Percentiles rank a stretch among this genome's conserved stretches.
Conservation (phyloP, 345 rosid genomes). For the Citrus reticulata region DNA sequence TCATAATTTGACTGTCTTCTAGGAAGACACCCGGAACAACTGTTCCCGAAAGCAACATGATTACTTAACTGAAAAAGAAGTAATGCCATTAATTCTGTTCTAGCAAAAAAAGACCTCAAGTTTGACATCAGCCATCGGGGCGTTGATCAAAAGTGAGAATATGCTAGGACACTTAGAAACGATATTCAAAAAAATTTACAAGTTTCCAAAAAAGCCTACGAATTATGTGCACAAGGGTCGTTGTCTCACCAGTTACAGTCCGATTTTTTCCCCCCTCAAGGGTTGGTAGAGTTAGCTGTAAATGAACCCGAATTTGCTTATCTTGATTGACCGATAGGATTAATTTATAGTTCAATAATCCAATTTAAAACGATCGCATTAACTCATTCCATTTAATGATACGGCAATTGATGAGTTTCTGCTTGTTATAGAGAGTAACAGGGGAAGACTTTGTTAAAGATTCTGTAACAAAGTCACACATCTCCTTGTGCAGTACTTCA, state of each 20-base stretch:
- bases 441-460: conserved; percentile 5
- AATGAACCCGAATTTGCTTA: background rate
- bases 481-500: background rate
- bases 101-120: background rate
- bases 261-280: background rate
- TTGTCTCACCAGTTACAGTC: conserved; percentile 6
- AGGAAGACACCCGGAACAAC: background rate
- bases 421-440: background rate
- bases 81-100: background rate
- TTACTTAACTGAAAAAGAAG: background rate
- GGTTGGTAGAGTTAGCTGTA: conserved; percentile 1
- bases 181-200: background rate
- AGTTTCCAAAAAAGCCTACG: background rate
- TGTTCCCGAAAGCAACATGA: background rate
- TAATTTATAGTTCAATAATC: background rate
- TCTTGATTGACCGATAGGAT: background rate
- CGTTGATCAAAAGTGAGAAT: background rate
- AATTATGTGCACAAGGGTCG: background rate
- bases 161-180: background rate
- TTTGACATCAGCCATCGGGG: background rate
- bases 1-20: background rate
- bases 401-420: background rate
- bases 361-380: background rate
- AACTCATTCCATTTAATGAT: background rate
- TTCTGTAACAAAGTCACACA: background rate